Conservation (phyloP, 1,139 yeast species). For the Scheffersomyces illinoinensis region DNA sequence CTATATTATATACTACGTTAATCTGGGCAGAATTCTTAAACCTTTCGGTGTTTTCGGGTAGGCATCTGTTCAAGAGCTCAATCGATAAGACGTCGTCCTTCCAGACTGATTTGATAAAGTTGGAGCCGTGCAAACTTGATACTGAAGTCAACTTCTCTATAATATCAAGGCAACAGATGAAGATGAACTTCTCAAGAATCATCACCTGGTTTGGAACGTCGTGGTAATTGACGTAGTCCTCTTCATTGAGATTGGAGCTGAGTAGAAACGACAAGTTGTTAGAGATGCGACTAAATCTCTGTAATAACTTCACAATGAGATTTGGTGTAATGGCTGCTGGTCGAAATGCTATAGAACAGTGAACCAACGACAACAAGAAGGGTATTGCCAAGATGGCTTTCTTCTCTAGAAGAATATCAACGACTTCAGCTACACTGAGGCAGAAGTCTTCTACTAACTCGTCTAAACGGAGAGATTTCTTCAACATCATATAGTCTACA, state of each 20-base stretch:
- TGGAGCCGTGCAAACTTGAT: conserved; percentile 24
- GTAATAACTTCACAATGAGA: conserved; percentile 24
- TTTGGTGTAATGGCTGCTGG: conserved; percentile 52
- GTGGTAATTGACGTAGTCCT: conserved; percentile 35
- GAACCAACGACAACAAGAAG: conserved; percentile 53
- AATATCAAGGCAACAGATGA: conserved; percentile 55
- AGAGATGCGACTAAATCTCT: conserved; percentile 20
- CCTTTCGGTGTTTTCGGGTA: conserved; percentile 44
- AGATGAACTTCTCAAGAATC: conserved; percentile 50
- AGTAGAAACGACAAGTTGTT: conserved; percentile 23
- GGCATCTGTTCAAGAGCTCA: conserved; percentile 26
- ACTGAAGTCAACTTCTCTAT: conserved; percentile 42
- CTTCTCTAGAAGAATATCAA: conserved; percentile 23
- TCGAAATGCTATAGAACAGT: conserved; percentile 54
- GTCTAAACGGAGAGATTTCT: conserved; percentile 47
- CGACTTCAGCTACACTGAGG: conserved; percentile 36
- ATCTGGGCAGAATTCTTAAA: conserved; percentile 39
- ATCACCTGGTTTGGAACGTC: conserved; percentile 41
- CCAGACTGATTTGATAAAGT: conserved; percentile 26
- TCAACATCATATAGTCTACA: conserved; percentile 38
- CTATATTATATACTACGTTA: conserved; percentile 34
- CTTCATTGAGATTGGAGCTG: conserved; percentile 30
- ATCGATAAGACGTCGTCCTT: conserved; percentile 17
- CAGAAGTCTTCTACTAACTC: conserved; percentile 41
- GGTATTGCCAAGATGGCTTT: conserved; percentile 47